Evolutionary conservation across 2,329 filamentous ascomycete species (phyloP), one percentile per base, ranked within the genome.

Genomic region (Purpureocillium takamizusanense): DNA sequence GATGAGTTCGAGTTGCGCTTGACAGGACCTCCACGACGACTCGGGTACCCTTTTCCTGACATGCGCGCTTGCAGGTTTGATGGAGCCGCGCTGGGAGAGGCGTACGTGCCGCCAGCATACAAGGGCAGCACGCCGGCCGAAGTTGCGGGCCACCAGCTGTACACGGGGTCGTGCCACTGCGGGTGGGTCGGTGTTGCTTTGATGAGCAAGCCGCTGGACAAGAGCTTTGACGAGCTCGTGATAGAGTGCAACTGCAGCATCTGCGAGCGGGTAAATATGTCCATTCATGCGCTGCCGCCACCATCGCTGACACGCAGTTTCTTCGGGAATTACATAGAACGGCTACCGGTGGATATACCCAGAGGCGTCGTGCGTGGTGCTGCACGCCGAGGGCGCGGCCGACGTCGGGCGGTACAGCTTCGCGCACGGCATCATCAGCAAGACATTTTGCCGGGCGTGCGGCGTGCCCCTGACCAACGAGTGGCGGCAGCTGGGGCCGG

Each of bases 131-230:
- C 65, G 28, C 70, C 70, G 2, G 48, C 53, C 3, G 53, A 43
- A 11, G 53, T 65, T 31, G 60, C 64, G 15, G 56, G 57, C 28
- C 59, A 58, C 30, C 59, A 58, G 47, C 37, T 64, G 9, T 70
- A 72, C 47, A 63, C 64, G 12, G 72, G 71, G 8, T 65, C 66
- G 50, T 76, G 72, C 50, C 71, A 75, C 52, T 76, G 72, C 50
- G 71, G 71, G 21, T 63, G 62, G 15, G 57, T 75, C 17, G 63
- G 55, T 13, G 39, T 71, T 1, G 65, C 67, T 2, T 31, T 72
- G 28, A 61, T 56, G 36, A 56, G 57, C 40, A 62, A 63, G 44
- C 61, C 67, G 2, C 47, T 74, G 9, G 59, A 67, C 47, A 58
- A 53, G 49, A 62, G 50, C 10, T 58, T 44, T 21, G 39, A 51